A percentile compares a stretch with the other conserved stretches of the same genome.
phyloP scores from a whole-genome alignment of 1,139 yeast species.

The Ogataea hybrid region DNA sequence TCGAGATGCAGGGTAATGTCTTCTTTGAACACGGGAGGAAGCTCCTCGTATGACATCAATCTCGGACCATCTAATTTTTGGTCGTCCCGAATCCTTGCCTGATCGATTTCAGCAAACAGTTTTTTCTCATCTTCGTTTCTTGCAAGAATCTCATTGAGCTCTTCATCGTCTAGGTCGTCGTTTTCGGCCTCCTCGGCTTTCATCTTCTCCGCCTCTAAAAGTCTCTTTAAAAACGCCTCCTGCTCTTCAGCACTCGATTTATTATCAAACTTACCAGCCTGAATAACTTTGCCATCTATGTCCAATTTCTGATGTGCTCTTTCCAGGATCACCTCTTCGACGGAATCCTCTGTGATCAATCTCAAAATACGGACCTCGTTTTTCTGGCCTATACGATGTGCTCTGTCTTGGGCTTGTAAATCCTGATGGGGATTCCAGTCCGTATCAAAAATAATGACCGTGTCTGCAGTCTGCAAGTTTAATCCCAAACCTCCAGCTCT shows the following conservation, averaged over 20 bases:
- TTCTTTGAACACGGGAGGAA: constrained; percentile 66
- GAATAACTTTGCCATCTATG: constrained; percentile 85
- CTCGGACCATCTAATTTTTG: constrained; percentile 39
- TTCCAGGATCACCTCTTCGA: constrained; percentile 79
- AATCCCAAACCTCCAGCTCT: constrained; percentile 91
- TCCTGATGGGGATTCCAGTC: constrained; percentile 96
- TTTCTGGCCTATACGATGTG: constrained; percentile 88
- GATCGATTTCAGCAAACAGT: constrained; percentile 56
- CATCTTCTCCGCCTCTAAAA: constrained; percentile 70
- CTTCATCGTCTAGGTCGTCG: constrained; percentile 67
- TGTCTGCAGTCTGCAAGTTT: constrained; percentile 84
- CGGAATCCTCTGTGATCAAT: constrained; percentile 77
- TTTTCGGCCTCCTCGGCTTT: constrained; percentile 48
- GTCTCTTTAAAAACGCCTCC: constrained; percentile 68
- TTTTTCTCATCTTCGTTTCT: constrained; percentile 60
- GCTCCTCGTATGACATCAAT: constrained; percentile 56
- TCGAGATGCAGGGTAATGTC: constrained; percentile 59
- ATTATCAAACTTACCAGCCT: constrained; percentile 84
- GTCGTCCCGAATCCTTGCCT: constrained; percentile 47
- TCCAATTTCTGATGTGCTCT: constrained; percentile 81
- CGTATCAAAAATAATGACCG: constrained; percentile 82
- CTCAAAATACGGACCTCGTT: constrained; percentile 80
- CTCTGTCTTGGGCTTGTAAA: constrained; percentile 89
- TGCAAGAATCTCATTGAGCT: constrained; percentile 68
- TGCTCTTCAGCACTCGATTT: constrained; percentile 82